phyloP scores from a whole-genome alignment of 2,329 filamentous ascomycete species.

The Lasiodiplodia sp. region DNA sequence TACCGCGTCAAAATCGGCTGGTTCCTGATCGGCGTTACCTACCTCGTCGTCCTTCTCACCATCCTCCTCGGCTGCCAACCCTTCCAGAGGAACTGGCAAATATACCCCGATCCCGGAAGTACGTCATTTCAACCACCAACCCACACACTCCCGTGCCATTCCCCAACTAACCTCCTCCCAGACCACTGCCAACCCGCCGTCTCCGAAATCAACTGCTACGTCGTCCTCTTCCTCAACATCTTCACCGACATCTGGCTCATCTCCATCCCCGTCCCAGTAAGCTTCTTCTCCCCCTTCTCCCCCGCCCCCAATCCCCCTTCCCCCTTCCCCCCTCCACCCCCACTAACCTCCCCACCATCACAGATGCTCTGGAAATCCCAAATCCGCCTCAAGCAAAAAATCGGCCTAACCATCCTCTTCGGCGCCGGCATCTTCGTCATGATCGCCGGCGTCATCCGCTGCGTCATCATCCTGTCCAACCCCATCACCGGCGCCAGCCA shows the following conservation, averaged over 20 bases:
- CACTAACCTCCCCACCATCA: background rate
- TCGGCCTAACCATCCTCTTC: constrained; percentile 62
- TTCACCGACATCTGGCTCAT: constrained; percentile 67
- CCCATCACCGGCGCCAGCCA: constrained; percentile 49
- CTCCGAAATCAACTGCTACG: constrained; percentile 30
- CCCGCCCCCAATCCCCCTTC: too few species aligned
- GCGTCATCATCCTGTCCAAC: constrained; percentile 56
- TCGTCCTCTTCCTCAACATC: constrained; percentile 57
- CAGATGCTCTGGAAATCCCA: constrained; percentile 60
- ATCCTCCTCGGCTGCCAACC: constrained; percentile 63
- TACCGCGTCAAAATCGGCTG: constrained; percentile 61
- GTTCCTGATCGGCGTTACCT: constrained; percentile 57
- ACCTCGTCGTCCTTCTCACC: constrained; percentile 57
- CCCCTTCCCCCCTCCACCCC: constrained; percentile 16
- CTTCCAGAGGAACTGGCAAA: constrained; percentile 65
- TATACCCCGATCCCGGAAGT: constrained; percentile 65
- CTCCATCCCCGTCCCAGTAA: constrained; percentile 60
- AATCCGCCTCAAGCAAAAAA: constrained; percentile 59
- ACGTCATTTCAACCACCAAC: constrained; percentile 36
- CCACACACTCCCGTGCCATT: background rate
- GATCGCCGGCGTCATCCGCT: constrained; percentile 61
- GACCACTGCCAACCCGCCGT: constrained; percentile 33
- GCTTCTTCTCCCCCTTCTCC: constrained; percentile 43
- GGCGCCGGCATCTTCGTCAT: constrained; percentile 64
- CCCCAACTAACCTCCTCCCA: constrained; percentile 1